Base-by-base conservation (phyloP, 345 rosid species). In the Rubroshorea leprosula region DNA sequence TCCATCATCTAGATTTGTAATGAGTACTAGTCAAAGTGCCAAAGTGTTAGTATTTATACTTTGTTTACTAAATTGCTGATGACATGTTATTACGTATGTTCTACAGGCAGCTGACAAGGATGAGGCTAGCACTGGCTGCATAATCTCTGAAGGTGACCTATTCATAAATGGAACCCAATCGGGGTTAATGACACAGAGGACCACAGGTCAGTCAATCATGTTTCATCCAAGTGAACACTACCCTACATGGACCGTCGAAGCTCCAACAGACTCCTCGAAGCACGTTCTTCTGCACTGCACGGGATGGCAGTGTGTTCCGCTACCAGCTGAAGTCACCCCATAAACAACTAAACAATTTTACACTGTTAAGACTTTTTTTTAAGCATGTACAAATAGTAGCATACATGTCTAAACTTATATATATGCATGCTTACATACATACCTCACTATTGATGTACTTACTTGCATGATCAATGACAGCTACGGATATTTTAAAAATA, bases 141-240 rank as follows among this genome's bases (percentile, higher is more conserved):
- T 90, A 72, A 80, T n/a, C 66, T 94, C 96, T 1, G 95, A 87
- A 72, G 95, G 90, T 49, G 97, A 94, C 76, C 51, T 83, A 46
- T 82, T 87, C 65, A 52, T 68, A 21, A 50, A 63, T 5, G 96
- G 87, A 72, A 81, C 93, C 43, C 79, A 87, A 66, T 51, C 85
- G 4, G 90, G 92, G 53, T 65, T 85, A 58, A 67, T 71, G 83
- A 54, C 66, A 0, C 72, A 54, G 15, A 58, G 12, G 9, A 35
- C 41, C 12, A 13, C 9, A 5, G 66, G 27, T 35, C 77, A 65
- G 41, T 61, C 55, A 29, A 68, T 59, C 61, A 54, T 70, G 72
- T 87, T 93, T 72, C 82, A 80, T 70, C 96, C 96, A 2, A 75
- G 76, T 16, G 90, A 84, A 69, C 68, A 69, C 74, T 94, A 85